Evolutionary conservation across 495 filamentous ascomycete species (phyloP), one percentile per base, ranked within the genome.

Genomic region (Penicillium desertorum): DNA sequence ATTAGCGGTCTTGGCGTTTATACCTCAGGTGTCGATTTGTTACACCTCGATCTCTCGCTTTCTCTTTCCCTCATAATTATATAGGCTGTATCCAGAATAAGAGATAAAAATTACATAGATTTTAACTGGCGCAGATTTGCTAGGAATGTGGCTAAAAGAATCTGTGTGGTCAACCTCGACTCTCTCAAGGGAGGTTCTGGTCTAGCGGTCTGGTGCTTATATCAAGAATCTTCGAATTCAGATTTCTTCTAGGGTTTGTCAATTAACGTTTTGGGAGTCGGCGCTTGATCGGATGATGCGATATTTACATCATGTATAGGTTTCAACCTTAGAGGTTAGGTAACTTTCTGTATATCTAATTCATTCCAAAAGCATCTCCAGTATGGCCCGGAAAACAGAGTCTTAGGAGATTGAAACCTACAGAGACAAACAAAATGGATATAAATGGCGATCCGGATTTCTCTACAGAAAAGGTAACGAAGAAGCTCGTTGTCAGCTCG

Each of bases 11-110:
- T 55, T 55, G 43, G 53, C 43, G 6, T 47, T 29, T 5, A 8
- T 46, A 11, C 53, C 53, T 55, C 16, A 45, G 53, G 53, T 55
- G 30, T 55, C 51, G 11, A 50, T 50, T 19, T 50, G 1, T 20
- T 34, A 30, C 9, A 30, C 5, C 29, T 22, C 22, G 23, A 10
- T 32, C 30, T 32, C 30, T 30, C 29, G 29, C 29, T 30, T 30
- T 32, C 16, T 20, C 17, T 14, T 7, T 22, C 17, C 12, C 17
- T 11, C 10, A 23, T 22, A 3, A 20, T 43, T 22, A 19, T 44
- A 14, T 6, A 32, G 29, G 9, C 29, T 30, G 9, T 30, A 22
- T 23, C 36, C 6, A 39, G 7, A 17, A 39, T n/a, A 3, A 39
- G 36, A 39, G 16, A 39, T 3, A 39, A 16, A 39, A 39, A 6